These are phyloP conservation scores for Reticulascus tulasneorum DNA, from an alignment of 2,329 filamentous ascomycete species.

Conservation along the genomic window DNA sequence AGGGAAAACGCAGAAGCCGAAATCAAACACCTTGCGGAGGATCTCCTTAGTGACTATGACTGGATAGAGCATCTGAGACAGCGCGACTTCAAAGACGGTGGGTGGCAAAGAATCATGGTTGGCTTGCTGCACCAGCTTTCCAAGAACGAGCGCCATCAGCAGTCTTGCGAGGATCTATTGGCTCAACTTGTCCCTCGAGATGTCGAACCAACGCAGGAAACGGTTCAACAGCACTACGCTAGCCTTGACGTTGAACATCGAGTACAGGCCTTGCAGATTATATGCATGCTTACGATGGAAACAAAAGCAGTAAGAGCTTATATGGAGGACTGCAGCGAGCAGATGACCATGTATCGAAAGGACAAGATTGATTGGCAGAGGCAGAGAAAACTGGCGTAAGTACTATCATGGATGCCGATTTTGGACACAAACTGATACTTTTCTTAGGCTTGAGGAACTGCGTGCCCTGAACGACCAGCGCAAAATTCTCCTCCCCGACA, in stretches of 20 bases:
- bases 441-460: slow-evolving; percentile 62
- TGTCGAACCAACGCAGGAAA: slow-evolving; percentile 70
- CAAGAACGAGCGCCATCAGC: slow-evolving; percentile 64
- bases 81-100: slow-evolving; percentile 81
- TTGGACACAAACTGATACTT: slow-evolving; percentile 21
- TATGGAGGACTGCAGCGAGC: slow-evolving; percentile 86
- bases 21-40: slow-evolving; percentile 65
- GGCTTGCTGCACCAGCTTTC: slow-evolving; percentile 84
- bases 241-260: slow-evolving; percentile 79
- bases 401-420: slow-evolving; percentile 17
- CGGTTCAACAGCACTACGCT: slow-evolving; percentile 67
- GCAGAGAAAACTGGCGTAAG: slow-evolving; percentile 64
- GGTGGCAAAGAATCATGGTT: slow-evolving; percentile 87
- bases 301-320: slow-evolving; percentile 84
- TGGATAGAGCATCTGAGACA: slow-evolving; percentile 84
- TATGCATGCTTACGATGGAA: slow-evolving; percentile 80
- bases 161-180: slow-evolving; percentile 74
- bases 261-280: slow-evolving; percentile 74
- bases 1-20: slow-evolving; percentile 40
- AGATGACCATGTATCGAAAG: slow-evolving; percentile 93
- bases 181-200: slow-evolving; percentile 76
- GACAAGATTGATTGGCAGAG: slow-evolving; percentile 92
- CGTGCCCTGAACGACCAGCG: slow-evolving; percentile 67
- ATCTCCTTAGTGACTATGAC: slow-evolving; percentile 68
- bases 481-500: slow-evolving; percentile 70